Percentiles rank a stretch among this genome's conserved stretches.
Evolutionary conservation across 345 rosid species (phyloP).

Genomic region (Gossypium turneri): DNA sequence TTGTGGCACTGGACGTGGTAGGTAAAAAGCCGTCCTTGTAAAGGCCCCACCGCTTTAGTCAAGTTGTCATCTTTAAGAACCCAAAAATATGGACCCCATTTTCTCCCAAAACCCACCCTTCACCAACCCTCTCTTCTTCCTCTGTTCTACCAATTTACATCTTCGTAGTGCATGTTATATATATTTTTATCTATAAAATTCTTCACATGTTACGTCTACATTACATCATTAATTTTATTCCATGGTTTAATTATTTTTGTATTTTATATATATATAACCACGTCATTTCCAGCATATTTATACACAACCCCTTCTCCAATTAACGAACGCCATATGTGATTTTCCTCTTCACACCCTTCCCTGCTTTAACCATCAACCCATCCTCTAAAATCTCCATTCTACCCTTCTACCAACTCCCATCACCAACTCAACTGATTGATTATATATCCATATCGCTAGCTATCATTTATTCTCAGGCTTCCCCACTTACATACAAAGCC

Average conservation of each 20-base stretch:
- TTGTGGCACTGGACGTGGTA: neutral
- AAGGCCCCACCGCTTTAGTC: neutral
- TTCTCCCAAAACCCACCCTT: neutral
- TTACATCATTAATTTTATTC: neutral
- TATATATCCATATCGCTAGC: conserved; percentile 14
- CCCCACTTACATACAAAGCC: neutral
- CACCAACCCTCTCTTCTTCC: conserved; percentile 9
- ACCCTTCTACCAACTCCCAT: conserved; percentile 18
- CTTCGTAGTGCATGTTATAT: too few relatives aligned
- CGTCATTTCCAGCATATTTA: neutral
- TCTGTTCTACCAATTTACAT: too few relatives aligned
- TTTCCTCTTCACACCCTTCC: neutral
- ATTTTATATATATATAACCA: too few relatives aligned
- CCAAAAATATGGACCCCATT: conserved; percentile 7
- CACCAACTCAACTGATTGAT: conserved; percentile 23
- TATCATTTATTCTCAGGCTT: conserved; percentile 8
- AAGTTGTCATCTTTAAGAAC: neutral
- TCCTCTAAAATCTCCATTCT: neutral
- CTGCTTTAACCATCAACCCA: neutral
- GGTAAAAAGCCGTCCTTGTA: conserved; percentile 7
- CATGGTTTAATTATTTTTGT: neutral
- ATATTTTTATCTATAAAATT: too few relatives aligned
- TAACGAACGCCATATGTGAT: neutral
- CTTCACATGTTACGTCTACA: neutral
- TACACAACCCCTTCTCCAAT: neutral